Evolutionary conservation across 306 rosid genomes (phyloP).

Genomic region (Medicago arabica): DNA sequence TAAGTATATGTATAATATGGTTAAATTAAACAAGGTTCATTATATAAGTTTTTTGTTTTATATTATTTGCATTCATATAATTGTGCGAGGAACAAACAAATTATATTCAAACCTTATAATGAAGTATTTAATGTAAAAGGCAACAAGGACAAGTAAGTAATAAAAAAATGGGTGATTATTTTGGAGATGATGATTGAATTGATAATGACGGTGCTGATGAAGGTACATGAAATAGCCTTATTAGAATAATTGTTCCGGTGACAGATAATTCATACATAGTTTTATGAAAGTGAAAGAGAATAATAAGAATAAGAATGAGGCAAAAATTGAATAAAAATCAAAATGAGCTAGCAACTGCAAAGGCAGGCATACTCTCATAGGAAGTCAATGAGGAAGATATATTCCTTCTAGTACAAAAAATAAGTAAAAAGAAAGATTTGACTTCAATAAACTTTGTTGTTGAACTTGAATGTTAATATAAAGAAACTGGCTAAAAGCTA

Average conservation of each 20-base stretch:
- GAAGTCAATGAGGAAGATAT: slow-evolving; percentile 4
- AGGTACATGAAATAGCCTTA: slow-evolving; percentile 39
- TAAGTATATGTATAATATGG: background rate
- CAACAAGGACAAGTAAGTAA: slow-evolving; percentile 29
- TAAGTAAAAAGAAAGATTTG: background rate
- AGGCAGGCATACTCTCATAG: background rate
- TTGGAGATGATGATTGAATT: slow-evolving; percentile 54
- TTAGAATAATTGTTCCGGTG: slow-evolving; percentile 54
- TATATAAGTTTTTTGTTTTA: slow-evolving; percentile 27
- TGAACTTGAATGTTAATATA: background rate
- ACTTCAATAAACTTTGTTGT: background rate
- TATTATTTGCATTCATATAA: slow-evolving; percentile 47
- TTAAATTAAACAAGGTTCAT: slow-evolving; percentile 33
- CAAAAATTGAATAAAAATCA: slow-evolving; percentile 34
- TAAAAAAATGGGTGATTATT: slow-evolving; percentile 37
- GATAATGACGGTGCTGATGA: slow-evolving; percentile 58
- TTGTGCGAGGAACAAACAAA: slow-evolving; percentile 25
- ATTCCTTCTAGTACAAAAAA: background rate
- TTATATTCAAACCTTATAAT: background rate
- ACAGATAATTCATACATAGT: slow-evolving; percentile 49
- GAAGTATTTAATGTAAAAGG: slow-evolving; percentile 24
- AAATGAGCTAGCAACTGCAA: background rate
- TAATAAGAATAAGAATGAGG: slow-evolving; percentile 33
- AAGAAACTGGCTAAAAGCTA: background rate
- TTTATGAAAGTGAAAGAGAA: slow-evolving; percentile 36